Evolutionary conservation across 2,329 filamentous ascomycete genomes (phyloP).

Genomic region (Xylariaceae sp.): DNA sequence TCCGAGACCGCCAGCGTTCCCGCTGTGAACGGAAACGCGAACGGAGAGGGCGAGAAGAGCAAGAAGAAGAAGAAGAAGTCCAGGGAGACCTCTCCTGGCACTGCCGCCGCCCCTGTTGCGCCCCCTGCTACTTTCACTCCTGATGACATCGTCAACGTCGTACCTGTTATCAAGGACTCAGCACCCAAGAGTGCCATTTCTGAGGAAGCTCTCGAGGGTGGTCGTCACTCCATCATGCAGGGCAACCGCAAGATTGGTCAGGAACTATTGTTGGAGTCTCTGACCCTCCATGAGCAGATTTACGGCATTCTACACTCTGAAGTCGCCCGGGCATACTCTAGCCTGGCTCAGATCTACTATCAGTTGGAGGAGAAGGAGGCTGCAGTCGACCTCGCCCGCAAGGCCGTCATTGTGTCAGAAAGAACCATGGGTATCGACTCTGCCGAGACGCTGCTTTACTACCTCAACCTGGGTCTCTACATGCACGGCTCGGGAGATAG

Average conservation of each 20-base stretch:
- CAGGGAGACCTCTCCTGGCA: slow-evolving; percentile 49
- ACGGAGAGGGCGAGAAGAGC: slow-evolving; percentile 43
- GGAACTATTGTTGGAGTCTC: slow-evolving; percentile 89
- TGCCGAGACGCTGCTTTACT: slow-evolving; percentile 87
- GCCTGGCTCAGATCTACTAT: slow-evolving; percentile 91
- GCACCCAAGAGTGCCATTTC: slow-evolving; percentile 84
- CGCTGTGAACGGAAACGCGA: slow-evolving; percentile 38
- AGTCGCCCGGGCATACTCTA: slow-evolving; percentile 92
- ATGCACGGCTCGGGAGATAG: slow-evolving; percentile 91
- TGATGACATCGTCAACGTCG: slow-evolving; percentile 85
- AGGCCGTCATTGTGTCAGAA: slow-evolving; percentile 94
- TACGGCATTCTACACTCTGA: slow-evolving; percentile 97
- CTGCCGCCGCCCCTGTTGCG: slow-evolving; percentile 39
- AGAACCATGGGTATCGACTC: slow-evolving; percentile 90
- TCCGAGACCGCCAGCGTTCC: slow-evolving; percentile 32
- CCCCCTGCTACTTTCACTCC: slow-evolving; percentile 61
- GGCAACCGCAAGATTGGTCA: slow-evolving; percentile 94
- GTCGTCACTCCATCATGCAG: slow-evolving; percentile 91
- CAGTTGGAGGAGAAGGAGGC: slow-evolving; percentile 96
- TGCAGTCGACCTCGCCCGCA: slow-evolving; percentile 89
- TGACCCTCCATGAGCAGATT: slow-evolving; percentile 96
- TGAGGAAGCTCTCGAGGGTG: slow-evolving; percentile 92
- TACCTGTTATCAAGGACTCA: slow-evolving; percentile 94
- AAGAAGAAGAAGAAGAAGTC: slow-evolving; percentile 61
- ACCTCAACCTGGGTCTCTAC: slow-evolving; percentile 92